Evolutionary conservation across 2,329 filamentous ascomycete genomes (phyloP), one percentile per base, ranked within the genome.

Genomic region (Microsporum ferrugineum): DNA sequence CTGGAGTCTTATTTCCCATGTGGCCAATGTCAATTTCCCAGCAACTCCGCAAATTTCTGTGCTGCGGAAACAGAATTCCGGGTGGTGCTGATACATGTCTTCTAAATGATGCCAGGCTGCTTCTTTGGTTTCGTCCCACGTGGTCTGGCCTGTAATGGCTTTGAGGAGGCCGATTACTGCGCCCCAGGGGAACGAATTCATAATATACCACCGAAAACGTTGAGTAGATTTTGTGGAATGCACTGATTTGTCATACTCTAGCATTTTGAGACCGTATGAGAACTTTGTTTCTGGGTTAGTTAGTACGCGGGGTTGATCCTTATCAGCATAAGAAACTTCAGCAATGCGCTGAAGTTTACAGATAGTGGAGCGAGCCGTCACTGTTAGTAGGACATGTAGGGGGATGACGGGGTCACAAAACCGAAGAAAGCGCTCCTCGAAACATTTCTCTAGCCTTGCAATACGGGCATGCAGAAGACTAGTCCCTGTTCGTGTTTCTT

Each of bases 361-460:
- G 10, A 39, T 39, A 8, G 38, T 39, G 38, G 38, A 39, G 38
- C 38, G 38, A 39, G 38, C 38, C 38, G 10, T 39, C 10, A 39
- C 38, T 14, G 38, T 39, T 14, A 39, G 8, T 14, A 39, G 38
- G 5, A 39, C 38, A 4, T 76, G 75, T 65, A 74, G 70, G 2
- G 71, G 70, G 4, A 76, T 66, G 0, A 69, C 68, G 1, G 69
- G 67, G 61, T 75, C 73, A 63, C 68, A 73, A 57, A 71, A 70
- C 4, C 67, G 67, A 5, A 75, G 61, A 58, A 70, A 73, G 36
- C 68, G 71, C 31, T 61, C 63, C 53, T 75, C 70, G 10, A 74
- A 60, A 12, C 64, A 59, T 7, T 68, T 66, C 62, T 73, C 66
- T 7, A 73, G 39, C 43, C 69, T 62, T 36, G 65, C 61, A 45